Evolutionary conservation across 2,329 filamentous ascomycete genomes (phyloP).

Genomic region (Bipolaris victoriae): DNA sequence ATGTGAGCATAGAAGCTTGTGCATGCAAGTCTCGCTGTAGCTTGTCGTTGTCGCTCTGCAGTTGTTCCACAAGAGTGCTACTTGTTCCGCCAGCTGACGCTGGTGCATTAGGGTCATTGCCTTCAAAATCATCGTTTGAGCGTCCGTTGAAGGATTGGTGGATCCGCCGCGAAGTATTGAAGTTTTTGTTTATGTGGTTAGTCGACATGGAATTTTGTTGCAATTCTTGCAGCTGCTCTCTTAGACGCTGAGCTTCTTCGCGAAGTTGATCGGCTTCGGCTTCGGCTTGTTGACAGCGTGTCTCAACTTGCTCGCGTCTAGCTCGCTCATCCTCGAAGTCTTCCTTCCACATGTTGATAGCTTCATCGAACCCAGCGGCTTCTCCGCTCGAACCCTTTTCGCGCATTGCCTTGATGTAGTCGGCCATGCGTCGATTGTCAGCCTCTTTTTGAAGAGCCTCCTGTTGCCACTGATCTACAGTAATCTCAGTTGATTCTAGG

Average conservation of each 20-base stretch:
- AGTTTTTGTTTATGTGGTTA: constrained; percentile 45
- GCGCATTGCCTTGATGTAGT: constrained; percentile 73
- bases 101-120: constrained; percentile 39
- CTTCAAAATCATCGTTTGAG: constrained; percentile 51
- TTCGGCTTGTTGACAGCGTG: constrained; percentile 84
- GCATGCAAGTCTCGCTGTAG: constrained; percentile 90
- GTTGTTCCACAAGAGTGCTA: constrained; percentile 79
- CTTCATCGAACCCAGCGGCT: constrained; percentile 48
- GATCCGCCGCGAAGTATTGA: constrained; percentile 49
- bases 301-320: constrained; percentile 85
- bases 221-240: constrained; percentile 50
- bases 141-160: constrained; percentile 46
- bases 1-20: constrained; percentile 97
- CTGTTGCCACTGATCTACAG: constrained; percentile 80
- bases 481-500: constrained; percentile 80
- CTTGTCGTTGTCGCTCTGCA: constrained; percentile 92
- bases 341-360: constrained; percentile 86
- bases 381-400: constrained; percentile 50
- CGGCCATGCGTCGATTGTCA: constrained; percentile 84
- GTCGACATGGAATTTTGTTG: constrained; percentile 44
- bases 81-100: constrained; percentile 52
- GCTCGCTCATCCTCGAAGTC: constrained; percentile 90
- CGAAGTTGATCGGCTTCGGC: constrained; percentile 84
- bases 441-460: constrained; percentile 80
- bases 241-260: constrained; percentile 79